Evolutionary conservation across 345 rosid genomes (phyloP).

Genomic region (Salix dunnii): DNA sequence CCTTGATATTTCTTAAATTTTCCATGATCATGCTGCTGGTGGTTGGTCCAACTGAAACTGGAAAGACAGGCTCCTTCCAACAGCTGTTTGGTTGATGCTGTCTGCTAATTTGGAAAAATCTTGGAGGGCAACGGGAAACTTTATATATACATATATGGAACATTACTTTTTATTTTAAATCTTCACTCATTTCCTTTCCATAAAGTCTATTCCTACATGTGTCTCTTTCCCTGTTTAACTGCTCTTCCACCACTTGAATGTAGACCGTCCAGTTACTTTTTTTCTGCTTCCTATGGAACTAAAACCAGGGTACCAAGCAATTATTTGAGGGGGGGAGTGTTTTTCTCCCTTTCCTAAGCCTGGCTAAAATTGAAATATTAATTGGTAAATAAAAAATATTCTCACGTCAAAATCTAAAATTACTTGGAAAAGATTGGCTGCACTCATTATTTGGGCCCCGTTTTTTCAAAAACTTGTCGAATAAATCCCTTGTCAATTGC

Average conservation of each 20-base stretch:
- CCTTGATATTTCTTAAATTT: not conserved
- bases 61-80: conserved; percentile 14
- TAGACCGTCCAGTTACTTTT: not conserved
- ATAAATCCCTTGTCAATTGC: no score
- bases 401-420: not conserved
- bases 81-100: conserved; percentile 23
- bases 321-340: not conserved
- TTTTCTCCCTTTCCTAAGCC: not conserved
- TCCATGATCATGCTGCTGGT: conserved; percentile 31
- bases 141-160: not conserved
- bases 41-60: conserved; percentile 38
- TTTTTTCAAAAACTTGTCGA: no score
- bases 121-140: conserved; percentile 19
- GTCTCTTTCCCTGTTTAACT: not conserved
- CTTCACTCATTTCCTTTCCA: no score
- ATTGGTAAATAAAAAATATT: not conserved
- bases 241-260: no score
- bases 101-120: conserved; percentile 16
- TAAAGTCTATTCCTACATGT: no score
- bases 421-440: not conserved
- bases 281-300: not conserved
- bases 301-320: not conserved
- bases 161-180: not conserved
- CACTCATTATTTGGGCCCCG: no score
- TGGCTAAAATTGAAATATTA: not conserved